Evolutionary conservation across 306 rosid species (phyloP).

Genomic region (Sophora flavescens): DNA sequence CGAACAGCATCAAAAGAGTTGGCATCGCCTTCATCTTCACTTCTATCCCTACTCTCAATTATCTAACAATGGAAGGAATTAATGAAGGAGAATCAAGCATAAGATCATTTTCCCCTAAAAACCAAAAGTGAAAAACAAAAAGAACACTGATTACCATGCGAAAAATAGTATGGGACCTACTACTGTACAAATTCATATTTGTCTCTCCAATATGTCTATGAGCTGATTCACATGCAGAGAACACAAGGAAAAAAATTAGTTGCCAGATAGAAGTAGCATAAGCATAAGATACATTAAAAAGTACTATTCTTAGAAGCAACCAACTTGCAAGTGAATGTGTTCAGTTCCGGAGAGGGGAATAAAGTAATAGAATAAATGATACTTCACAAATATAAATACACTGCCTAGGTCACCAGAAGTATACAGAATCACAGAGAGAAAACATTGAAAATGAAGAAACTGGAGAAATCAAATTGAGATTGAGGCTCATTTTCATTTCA

Average conservation of each 20-base stretch:
- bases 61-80: slow-evolving; percentile 58
- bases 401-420: background rate
- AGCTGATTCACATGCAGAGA: slow-evolving; percentile 60
- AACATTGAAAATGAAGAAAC: slow-evolving; percentile 19
- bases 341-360: background rate
- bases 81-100: slow-evolving; percentile 35
- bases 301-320: background rate
- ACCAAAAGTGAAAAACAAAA: background rate
- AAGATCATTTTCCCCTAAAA: background rate
- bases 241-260: slow-evolving; percentile 3
- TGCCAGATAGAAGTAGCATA: slow-evolving; percentile 1
- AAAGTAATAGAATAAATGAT: slow-evolving; percentile 4
- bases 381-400: slow-evolving; percentile 16
- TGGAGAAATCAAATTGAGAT: slow-evolving; percentile 19
- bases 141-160: slow-evolving; percentile 77
- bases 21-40: slow-evolving; percentile 63
- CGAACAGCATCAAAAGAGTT: slow-evolving; percentile 91
- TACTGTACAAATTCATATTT: slow-evolving; percentile 92
- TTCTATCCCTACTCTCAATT: slow-evolving; percentile 90
- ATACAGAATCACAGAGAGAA: background rate
- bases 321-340: slow-evolving; percentile 13
- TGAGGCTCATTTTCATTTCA: slow-evolving; percentile 29
- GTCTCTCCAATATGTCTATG: slow-evolving; percentile 99
- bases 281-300: slow-evolving; percentile 23
- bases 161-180: slow-evolving; percentile 97